phyloP scores from a whole-genome alignment of 2,329 filamentous ascomycete genomes.

The Dothidotthia symphoricarpi region DNA sequence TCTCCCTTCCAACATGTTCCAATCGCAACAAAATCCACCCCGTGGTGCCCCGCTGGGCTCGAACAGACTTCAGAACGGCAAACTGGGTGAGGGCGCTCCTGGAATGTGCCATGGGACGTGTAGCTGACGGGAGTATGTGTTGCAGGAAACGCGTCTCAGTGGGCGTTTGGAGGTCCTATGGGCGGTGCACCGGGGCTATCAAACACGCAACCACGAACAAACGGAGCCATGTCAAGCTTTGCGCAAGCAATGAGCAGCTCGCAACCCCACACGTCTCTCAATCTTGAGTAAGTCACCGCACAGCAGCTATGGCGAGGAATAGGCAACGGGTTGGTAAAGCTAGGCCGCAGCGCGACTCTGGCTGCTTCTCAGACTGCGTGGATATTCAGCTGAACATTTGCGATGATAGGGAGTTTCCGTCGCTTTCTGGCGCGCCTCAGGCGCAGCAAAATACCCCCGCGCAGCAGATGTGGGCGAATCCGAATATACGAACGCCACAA shows the following conservation, averaged over 20 bases:
- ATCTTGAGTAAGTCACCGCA: conserved; percentile 54
- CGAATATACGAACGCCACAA: conserved; percentile 54
- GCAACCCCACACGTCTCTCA: conserved; percentile 54
- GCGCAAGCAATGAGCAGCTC: conserved; percentile 57
- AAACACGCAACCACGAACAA: conserved; percentile 51
- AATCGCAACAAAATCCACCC: conserved; percentile 50
- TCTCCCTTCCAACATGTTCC: conserved; percentile 54
- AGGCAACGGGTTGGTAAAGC: neutral
- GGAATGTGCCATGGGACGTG: neutral
- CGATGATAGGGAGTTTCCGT: conserved; percentile 59
- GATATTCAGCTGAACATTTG: conserved; percentile 22
- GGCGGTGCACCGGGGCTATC: conserved; percentile 54
- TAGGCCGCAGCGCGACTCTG: too few species aligned
- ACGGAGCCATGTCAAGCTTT: conserved; percentile 54
- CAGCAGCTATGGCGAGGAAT: conserved; percentile 4
- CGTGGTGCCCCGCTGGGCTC: conserved; percentile 51
- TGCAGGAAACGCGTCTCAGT: conserved; percentile 55
- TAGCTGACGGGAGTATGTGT: conserved; percentile 19
- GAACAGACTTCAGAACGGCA: conserved; percentile 54
- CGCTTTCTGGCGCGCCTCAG: conserved; percentile 58
- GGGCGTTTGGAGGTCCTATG: conserved; percentile 58
- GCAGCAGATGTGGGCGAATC: conserved; percentile 58
- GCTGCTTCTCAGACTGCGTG: neutral
- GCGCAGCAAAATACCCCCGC: conserved; percentile 53
- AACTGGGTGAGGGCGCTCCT: conserved; percentile 47